Percentiles rank a stretch among this genome's conserved stretches.
Evolutionary conservation across 2,329 filamentous ascomycete species (phyloP).

Genomic region (Neofusicoccum laricinum): DNA sequence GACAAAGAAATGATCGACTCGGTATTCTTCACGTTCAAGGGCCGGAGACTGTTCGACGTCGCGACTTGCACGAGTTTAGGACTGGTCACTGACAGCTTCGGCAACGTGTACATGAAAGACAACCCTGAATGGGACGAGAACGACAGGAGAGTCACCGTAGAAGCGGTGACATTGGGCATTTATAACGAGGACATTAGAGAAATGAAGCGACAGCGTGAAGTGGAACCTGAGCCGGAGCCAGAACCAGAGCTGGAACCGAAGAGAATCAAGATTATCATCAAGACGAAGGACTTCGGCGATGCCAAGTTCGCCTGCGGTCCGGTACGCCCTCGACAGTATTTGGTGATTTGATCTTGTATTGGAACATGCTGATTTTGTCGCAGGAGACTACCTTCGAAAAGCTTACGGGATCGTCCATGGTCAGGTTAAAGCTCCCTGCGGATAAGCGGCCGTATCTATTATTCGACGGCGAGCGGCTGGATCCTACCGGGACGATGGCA

Average conservation of each 20-base stretch:
- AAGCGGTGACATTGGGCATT: constrained; percentile 70
- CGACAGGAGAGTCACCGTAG: constrained; percentile 64
- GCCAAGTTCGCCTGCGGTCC: constrained; percentile 50
- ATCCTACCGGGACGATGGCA: constrained; percentile 30
- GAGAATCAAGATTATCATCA: constrained; percentile 48
- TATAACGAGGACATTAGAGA: constrained; percentile 52
- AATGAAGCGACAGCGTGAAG: constrained; percentile 36
- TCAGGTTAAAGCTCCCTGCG: constrained; percentile 22
- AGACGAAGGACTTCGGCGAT: constrained; percentile 50
- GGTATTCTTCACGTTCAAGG: constrained; percentile 78
- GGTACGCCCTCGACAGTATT: constrained; percentile 32
- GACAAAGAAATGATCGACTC: constrained; percentile 47
- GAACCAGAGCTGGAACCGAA: constrained; percentile 21
- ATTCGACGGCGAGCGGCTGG: constrained; percentile 37
- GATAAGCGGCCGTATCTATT: constrained; percentile 28
- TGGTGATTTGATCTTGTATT: too few species aligned
- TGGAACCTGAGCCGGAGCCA: constrained; percentile 21
- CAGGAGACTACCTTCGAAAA: constrained; percentile 19
- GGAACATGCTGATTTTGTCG: constrained; percentile 17
- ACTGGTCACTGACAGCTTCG: constrained; percentile 48
- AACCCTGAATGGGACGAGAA: constrained; percentile 51
- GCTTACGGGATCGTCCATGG: constrained; percentile 30
- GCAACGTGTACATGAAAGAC: constrained; percentile 36
- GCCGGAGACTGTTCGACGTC: constrained; percentile 68
- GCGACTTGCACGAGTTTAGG: constrained; percentile 68